Percentiles rank a stretch among this genome's conserved stretches.
phyloP scores from a whole-genome alignment of 2,329 filamentous ascomycete genomes.

The Scedosporium boydii region DNA sequence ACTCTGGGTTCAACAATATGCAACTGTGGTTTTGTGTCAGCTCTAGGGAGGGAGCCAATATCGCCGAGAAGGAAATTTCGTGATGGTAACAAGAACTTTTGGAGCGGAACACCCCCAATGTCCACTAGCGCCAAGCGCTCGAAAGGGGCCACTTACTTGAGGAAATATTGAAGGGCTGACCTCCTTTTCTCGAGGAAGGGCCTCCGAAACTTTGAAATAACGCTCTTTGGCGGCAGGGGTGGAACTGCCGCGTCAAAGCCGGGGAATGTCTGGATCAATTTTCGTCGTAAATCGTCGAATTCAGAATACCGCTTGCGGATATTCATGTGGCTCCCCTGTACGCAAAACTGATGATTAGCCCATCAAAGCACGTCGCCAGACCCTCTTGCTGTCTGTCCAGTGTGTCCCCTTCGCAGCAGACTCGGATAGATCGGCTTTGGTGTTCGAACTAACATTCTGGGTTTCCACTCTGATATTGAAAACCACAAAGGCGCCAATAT shows the following conservation, averaged over 20 bases:
- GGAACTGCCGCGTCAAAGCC: constrained; percentile 78
- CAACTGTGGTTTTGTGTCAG: constrained; percentile 48
- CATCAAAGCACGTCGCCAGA: neutral
- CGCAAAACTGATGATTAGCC: neutral
- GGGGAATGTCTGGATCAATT: constrained; percentile 72
- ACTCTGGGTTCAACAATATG: constrained; percentile 85
- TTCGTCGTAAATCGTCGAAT: constrained; percentile 72
- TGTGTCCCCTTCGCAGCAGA: neutral
- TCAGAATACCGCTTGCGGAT: constrained; percentile 78
- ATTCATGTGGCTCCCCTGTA: constrained; percentile 50
- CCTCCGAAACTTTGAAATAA: constrained; percentile 77
- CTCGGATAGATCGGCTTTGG: neutral
- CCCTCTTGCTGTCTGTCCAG: neutral
- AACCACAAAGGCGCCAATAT: constrained; percentile 82
- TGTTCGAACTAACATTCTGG: constrained; percentile 52
- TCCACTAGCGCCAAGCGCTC: neutral
- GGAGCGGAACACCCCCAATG: constrained; percentile 5
- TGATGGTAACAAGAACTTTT: constrained; percentile 12
- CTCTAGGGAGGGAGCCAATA: constrained; percentile 1
- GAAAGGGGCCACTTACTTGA: constrained; percentile 57
- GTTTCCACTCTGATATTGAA: constrained; percentile 89
- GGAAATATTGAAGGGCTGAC: constrained; percentile 78
- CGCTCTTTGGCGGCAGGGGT: constrained; percentile 80
- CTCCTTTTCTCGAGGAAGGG: constrained; percentile 79
- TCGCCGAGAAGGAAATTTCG: constrained; percentile 6